These are phyloP conservation scores for Ophiostoma sp. DNA, from an alignment of 2,329 filamentous ascomycete species.

Conservation along the genomic window DNA sequence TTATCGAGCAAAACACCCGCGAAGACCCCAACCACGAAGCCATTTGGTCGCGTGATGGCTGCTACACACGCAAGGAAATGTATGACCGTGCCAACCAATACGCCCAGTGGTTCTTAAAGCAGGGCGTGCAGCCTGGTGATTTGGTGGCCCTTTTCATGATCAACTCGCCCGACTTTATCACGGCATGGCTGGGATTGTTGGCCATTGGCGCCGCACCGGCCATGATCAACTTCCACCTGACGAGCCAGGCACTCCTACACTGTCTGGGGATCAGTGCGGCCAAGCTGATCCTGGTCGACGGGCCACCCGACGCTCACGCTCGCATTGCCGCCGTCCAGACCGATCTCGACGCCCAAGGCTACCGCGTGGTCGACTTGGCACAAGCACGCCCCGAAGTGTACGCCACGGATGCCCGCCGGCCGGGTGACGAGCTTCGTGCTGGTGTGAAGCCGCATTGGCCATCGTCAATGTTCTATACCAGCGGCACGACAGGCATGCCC, in stretches of 20 bases:
- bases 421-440: constrained; percentile 56
- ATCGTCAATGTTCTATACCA: constrained; percentile 69
- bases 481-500: constrained; percentile 73
- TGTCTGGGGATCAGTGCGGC: constrained; percentile 61
- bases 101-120: constrained; percentile 60
- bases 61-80: constrained; percentile 59
- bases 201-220: constrained; percentile 68
- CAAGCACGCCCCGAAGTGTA: constrained; percentile 45
- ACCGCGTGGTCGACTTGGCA: constrained; percentile 57
- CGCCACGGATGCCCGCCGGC: constrained; percentile 38
- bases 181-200: constrained; percentile 64
- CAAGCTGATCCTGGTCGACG: constrained; percentile 60
- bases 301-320: constrained; percentile 52
- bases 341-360: constrained; percentile 51
- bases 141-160: constrained; percentile 66
- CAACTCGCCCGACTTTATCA: constrained; percentile 67
- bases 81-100: constrained; percentile 60
- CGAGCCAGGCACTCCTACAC: constrained; percentile 63
- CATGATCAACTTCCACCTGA: constrained; percentile 70
- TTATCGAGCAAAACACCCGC: constrained; percentile 59
- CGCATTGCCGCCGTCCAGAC: constrained; percentile 59
- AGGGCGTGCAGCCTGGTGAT: constrained; percentile 59
- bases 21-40: constrained; percentile 55
- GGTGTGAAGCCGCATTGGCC: constrained; percentile 55
- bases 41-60: constrained; percentile 66